phyloP scores from a whole-genome alignment of 2,329 filamentous ascomycete genomes.

The Fusarium subtropicale region DNA sequence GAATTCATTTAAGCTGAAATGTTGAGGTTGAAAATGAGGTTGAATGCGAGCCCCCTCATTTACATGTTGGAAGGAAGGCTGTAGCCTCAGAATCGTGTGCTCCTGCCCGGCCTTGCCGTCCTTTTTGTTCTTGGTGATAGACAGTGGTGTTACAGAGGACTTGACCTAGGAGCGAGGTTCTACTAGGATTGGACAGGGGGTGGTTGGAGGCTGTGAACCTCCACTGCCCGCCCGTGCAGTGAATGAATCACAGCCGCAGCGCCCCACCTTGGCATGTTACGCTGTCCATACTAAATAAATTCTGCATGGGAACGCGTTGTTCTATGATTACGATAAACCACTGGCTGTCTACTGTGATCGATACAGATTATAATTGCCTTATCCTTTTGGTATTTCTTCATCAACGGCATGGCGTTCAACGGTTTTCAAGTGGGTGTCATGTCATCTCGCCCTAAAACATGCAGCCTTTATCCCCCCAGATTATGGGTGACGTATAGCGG shows the following conservation, averaged over 20 bases:
- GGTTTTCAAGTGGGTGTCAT: slow-evolving; percentile 1
- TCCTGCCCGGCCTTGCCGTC: slow-evolving; percentile 24
- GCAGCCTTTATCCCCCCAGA: slow-evolving; percentile 12
- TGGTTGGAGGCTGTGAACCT: slow-evolving; percentile 30
- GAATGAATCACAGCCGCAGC: slow-evolving; percentile 46
- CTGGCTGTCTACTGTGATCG: neutral
- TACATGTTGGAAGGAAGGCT: slow-evolving; percentile 16
- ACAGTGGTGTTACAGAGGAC: slow-evolving; percentile 29
- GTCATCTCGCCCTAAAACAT: slow-evolving; percentile 15
- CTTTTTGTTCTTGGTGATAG: slow-evolving; percentile 32
- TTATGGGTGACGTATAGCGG: slow-evolving; percentile 26
- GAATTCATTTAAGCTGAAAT: slow-evolving; percentile 46
- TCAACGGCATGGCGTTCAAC: neutral
- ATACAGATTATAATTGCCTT: too few species aligned
- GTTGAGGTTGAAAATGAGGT: slow-evolving; percentile 16
- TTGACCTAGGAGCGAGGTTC: slow-evolving; percentile 5
- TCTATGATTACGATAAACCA: neutral
- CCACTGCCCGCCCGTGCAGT: slow-evolving; percentile 36
- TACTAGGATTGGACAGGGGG: slow-evolving; percentile 7
- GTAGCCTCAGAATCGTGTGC: slow-evolving; percentile 11
- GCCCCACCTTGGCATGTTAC: slow-evolving; percentile 23
- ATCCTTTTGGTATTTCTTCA: neutral
- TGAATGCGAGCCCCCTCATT: slow-evolving; percentile 18
- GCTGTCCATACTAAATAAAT: neutral
- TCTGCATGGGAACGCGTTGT: neutral